Evolutionary conservation across 306 rosid genomes (phyloP).

Genomic region (Fagus crenata): DNA sequence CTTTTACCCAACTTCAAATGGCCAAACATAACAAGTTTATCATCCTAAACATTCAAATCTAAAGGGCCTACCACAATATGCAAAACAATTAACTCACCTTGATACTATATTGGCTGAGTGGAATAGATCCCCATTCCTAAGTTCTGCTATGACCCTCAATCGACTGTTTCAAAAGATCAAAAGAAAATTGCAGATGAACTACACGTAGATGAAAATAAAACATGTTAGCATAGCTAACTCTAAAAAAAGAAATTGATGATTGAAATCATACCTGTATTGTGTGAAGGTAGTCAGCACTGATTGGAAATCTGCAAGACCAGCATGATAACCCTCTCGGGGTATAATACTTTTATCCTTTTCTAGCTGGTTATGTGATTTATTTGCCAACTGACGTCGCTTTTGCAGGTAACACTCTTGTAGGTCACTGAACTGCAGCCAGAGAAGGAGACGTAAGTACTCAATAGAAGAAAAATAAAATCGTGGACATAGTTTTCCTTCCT

Average conservation of each 20-base stretch:
- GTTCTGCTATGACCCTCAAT: conserved; percentile 92
- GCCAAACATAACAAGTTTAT: neutral
- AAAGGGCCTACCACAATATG: neutral
- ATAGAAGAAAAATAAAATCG: conserved; percentile 16
- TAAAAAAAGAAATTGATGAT: conserved; percentile 19
- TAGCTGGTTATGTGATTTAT: conserved; percentile 57
- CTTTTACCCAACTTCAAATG: neutral
- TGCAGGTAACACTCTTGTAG: conserved; percentile 96
- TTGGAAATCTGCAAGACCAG: conserved; percentile 90
- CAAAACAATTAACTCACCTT: conserved; percentile 56
- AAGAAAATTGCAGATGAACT: conserved; percentile 14
- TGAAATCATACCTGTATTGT: conserved; percentile 65
- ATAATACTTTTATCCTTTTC: conserved; percentile 58
- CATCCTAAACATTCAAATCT: neutral
- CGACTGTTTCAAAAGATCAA: conserved; percentile 60
- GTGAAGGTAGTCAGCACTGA: conserved; percentile 88
- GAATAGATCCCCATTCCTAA: conserved; percentile 81
- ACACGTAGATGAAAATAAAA: neutral
- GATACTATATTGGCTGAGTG: conserved; percentile 96
- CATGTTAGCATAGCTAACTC: neutral
- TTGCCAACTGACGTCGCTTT: conserved; percentile 71
- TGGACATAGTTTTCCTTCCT: conserved; percentile 10
- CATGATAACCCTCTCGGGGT: conserved; percentile 70
- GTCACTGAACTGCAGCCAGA: conserved; percentile 73
- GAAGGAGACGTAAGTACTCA: conserved; percentile 26